Base-by-base conservation (phyloP, 495 filamentous ascomycete species). In the Thermothielavioides terrestris region DNA sequence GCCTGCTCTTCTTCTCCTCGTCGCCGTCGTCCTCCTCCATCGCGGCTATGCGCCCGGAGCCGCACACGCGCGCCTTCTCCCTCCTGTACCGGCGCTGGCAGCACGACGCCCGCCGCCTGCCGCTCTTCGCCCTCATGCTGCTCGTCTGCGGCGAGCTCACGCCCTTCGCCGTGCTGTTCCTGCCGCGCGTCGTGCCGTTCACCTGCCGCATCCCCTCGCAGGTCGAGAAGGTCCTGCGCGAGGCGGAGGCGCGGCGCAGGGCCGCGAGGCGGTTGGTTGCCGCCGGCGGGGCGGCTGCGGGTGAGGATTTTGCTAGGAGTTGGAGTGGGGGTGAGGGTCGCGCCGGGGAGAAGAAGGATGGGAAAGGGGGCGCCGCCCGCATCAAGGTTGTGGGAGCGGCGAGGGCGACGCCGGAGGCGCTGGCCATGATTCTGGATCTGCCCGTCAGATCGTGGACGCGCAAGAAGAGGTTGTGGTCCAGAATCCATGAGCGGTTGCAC, bases 91-190 rank as follows among this genome's bases (percentile, higher is more conserved):
- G 30, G 34, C 60, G 46, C 56, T 73, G 28, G 60, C 65, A 68
- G 8, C 76, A 85, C 56, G 92, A 96, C 61, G 67, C 84, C 9
- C 68, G 72, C 0, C 79, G 85, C n/a, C 72, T 96, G 26, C 86
- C 88, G 3, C 60, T 82, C 3, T 95, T 98, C 63, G 77, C 61
- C 0, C 18, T 94, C 3, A 61, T 95, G 3, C 72, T 94, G 2
- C 46, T 89, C 1, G 37, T 94, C 31, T 88, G 82, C 61, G 92
- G 88, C 3, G 91, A 96, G 61, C 81, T 92, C 62, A 87, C 88
- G 6, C 88, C 90, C 0, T 53, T 96, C 2, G 62, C 92, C 6
- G 75, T 84, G 0, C 64, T 84, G 5, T 69, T 85, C n/a, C 66
- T 90, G 15, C 79, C 79, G 6, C 68, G 71, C 7, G 64, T 88